These are phyloP conservation scores for Bipolaris bicolor DNA, from an alignment of 2,329 filamentous ascomycete genomes.

Conservation along the genomic window DNA sequence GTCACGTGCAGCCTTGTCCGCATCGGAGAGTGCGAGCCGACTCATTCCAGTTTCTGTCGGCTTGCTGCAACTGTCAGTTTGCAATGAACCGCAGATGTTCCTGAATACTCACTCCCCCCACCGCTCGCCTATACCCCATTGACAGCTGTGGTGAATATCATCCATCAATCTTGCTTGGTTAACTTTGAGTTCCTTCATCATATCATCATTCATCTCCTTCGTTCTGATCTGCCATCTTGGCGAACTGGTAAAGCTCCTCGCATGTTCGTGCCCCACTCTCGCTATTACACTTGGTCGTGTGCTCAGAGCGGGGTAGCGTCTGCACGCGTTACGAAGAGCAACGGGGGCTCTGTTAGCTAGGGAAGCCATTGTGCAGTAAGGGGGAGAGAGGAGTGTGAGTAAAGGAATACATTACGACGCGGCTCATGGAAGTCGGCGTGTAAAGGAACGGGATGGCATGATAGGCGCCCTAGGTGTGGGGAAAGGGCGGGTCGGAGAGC, in stretches of 20 bases:
- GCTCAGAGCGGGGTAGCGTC: constrained; percentile 29
- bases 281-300: constrained; percentile 8
- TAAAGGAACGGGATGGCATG: constrained; percentile 23
- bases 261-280: constrained; percentile 12
- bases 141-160: constrained; percentile 68
- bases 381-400: neutral
- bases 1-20: constrained; percentile 73
- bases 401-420: constrained; percentile 15
- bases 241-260: constrained; percentile 40
- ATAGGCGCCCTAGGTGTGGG: constrained; percentile 26
- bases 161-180: constrained; percentile 66
- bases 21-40: constrained; percentile 72
- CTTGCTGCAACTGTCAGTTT: constrained; percentile 43
- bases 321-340: constrained; percentile 29
- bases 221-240: constrained; percentile 48
- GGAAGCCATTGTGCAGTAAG: constrained; percentile 23
- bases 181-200: constrained; percentile 62
- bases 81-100: neutral
- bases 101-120: constrained; percentile 65
- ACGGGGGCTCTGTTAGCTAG: constrained; percentile 15
- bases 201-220: constrained; percentile 58
- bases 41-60: constrained; percentile 76
- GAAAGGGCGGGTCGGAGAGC: constrained; percentile 21
- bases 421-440: constrained; percentile 20
- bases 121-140: constrained; percentile 69